phyloP scores from a whole-genome alignment of 208 protist species.

The Acanthamoeba castellanii region DNA sequence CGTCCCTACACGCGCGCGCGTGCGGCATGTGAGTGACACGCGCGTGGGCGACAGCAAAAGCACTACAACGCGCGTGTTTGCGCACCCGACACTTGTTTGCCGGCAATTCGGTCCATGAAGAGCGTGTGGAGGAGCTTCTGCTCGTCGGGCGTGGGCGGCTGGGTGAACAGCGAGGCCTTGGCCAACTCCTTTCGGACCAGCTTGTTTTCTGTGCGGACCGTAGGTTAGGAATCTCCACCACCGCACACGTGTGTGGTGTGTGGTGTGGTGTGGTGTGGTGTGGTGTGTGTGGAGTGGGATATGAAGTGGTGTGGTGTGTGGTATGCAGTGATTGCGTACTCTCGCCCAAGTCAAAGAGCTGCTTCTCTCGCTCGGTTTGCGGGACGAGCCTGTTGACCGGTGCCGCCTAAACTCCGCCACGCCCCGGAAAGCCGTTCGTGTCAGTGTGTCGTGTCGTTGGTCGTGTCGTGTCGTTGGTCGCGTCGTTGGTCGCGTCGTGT shows the following conservation, averaged over 20 bases:
- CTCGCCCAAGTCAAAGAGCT: constrained; percentile 55
- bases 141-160: constrained; percentile 55
- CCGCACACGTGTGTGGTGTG: no score
- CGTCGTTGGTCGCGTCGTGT: not conserved
- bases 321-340: not conserved
- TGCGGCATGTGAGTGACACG: not conserved
- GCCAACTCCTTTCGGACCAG: constrained; percentile 38
- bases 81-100: not conserved
- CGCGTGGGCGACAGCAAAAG: not conserved
- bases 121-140: constrained; percentile 66
- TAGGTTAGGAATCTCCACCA: not conserved
- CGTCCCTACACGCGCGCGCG: not conserved
- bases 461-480: not conserved
- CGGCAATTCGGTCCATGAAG: constrained; percentile 31
- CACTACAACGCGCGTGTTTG: not conserved
- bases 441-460: not conserved
- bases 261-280: not conserved
- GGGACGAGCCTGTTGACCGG: constrained; percentile 60
- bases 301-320: no score
- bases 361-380: constrained; percentile 65
- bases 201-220: constrained; percentile 28
- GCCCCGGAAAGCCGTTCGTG: not conserved
- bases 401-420: not conserved
- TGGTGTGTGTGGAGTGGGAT: no score
- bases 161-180: constrained; percentile 40